Base-by-base conservation (phyloP, 148 eudicot species). In the Vaccinium darrowii region DNA sequence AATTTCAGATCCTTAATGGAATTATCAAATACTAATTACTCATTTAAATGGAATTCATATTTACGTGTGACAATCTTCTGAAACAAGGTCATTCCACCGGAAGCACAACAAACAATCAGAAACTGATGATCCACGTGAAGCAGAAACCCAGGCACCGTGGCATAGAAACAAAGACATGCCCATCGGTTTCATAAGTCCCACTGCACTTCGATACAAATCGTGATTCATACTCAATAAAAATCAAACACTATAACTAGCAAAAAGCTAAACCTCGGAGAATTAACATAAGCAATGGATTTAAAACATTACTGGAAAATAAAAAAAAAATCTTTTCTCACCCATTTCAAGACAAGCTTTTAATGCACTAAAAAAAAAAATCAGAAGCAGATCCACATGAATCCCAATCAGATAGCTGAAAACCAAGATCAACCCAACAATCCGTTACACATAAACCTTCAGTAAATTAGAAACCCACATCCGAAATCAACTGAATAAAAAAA, bases 371-470 rank as follows among this genome's bases (percentile, higher is more conserved):
- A 3, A n/a, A 74, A 58, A 33, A 39, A 33, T 54, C 50, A 16
- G 25, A 14, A 7, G 58, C 54, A 62, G 87, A 86, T 86, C 87
- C 77, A 77, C 23, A 12, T 16, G 73, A 82, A 86, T 21, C 60
- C 51, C 81, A 63, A 76, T 51, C 56, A 33, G 27, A 63, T 47
- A 53, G 3, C 78, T 76, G 23, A 65, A 76, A 71, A 19, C 63
- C 30, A 33, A 11, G 51, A 57, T 30, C 39, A 76, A 52, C 60
- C 87, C 75, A 60, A 78, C 0, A 78, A 78, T 25, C 82, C 50
- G n/a, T 27, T 13, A 15, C 14, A 10, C 62, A 1, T 47, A 78
- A 43, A 43, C 25, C 47, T n/a, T 71, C 8, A 49, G 14, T 82
- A 86, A 25, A 51, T 51, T 12, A 49, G n/a, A 15, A 52, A 71